A percentile compares a stretch with the other conserved stretches of the same genome.
Conservation (phyloP, 257 asterid species). For the Solanum pinnatisectum region DNA sequence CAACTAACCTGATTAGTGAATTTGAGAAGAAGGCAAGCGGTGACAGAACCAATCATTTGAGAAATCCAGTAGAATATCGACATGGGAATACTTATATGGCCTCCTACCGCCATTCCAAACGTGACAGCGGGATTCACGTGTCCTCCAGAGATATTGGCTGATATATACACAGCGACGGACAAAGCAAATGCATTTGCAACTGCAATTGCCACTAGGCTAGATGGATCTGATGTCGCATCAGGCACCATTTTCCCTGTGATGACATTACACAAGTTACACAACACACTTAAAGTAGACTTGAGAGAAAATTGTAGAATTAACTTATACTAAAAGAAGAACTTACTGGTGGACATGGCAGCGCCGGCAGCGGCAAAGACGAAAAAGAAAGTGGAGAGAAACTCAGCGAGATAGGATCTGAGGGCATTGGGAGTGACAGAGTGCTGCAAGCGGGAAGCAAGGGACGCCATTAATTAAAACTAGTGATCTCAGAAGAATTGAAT, state of each 20-base stretch:
- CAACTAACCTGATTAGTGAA: constrained; percentile 34
- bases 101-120: constrained; percentile 67
- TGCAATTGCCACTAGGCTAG: constrained; percentile 41
- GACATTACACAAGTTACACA: not conserved
- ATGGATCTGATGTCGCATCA: constrained; percentile 26
- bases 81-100: constrained; percentile 54
- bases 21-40: constrained; percentile 58
- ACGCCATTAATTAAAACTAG: constrained; percentile 29
- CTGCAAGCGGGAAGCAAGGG: constrained; percentile 47
- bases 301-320: not conserved
- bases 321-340: not conserved
- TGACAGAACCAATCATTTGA: constrained; percentile 59
- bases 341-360: constrained; percentile 54
- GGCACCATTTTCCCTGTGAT: constrained; percentile 36
- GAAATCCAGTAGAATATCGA: constrained; percentile 56
- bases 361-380: constrained; percentile 77
- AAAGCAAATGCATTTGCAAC: constrained; percentile 55
- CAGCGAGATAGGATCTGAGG: constrained; percentile 76
- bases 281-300: not conserved
- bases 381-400: constrained; percentile 76
- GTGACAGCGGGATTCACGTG: constrained; percentile 92
- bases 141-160: constrained; percentile 69
- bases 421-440: constrained; percentile 54
- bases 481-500: not conserved
- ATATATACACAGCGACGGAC: constrained; percentile 46